These are phyloP conservation scores for Trypanosoma boissoni DNA, from an alignment of 208 protist genomes.

Conservation along the genomic window DNA sequence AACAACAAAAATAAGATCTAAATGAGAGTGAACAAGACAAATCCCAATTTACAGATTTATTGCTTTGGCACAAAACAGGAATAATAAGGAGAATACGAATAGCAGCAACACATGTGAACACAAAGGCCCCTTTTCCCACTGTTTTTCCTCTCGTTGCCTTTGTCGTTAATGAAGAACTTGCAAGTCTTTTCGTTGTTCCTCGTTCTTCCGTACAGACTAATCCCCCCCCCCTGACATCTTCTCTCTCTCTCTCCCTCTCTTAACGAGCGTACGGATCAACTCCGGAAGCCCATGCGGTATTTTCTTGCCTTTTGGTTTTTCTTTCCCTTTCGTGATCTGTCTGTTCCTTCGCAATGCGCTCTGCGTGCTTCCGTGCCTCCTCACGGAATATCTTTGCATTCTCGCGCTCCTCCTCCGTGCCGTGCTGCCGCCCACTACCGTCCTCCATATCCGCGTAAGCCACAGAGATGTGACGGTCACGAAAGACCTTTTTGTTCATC, in stretches of 20 bases:
- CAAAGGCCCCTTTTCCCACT: not conserved
- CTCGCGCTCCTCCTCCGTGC: slow-evolving; percentile 61
- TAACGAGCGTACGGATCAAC: slow-evolving; percentile 22
- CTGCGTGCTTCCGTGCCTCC: slow-evolving; percentile 63
- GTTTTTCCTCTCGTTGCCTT: too few species aligned
- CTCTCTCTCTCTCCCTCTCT: not conserved
- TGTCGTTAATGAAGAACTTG: too few species aligned
- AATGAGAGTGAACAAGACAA: too few species aligned
- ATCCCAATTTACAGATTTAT: too few species aligned
- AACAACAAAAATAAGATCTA: not conserved
- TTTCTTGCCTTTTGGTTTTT: slow-evolving; percentile 40
- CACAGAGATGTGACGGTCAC: slow-evolving; percentile 65
- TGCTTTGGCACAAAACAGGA: too few species aligned
- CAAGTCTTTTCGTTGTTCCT: not conserved
- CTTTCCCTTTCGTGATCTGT: slow-evolving; percentile 36
- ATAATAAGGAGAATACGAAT: too few species aligned
- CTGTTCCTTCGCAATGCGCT: slow-evolving; percentile 50
- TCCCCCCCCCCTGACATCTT: not conserved
- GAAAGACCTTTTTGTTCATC: slow-evolving; percentile 66
- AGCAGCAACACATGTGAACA: too few species aligned
- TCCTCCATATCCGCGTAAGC: slow-evolving; percentile 82
- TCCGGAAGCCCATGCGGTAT: slow-evolving; percentile 61
- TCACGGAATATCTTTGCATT: slow-evolving; percentile 74
- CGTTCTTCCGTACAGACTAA: not conserved
- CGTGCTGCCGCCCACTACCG: slow-evolving; percentile 76